Conservation (phyloP, 768 basidiomycete species). For the Suillus weaverae region DNA sequence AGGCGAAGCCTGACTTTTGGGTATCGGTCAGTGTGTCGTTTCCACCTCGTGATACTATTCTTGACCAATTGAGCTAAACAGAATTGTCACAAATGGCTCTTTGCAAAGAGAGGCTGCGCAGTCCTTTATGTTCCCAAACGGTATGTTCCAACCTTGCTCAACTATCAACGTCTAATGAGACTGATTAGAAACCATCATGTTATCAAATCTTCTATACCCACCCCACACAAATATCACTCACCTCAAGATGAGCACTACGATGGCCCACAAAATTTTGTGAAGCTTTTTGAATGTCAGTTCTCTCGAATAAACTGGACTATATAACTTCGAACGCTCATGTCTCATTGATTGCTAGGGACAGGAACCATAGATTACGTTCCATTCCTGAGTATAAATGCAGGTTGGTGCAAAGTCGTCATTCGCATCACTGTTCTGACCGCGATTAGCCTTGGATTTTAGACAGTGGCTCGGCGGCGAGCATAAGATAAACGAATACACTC, state of each 20-base stretch:
- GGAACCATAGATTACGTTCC: conserved; percentile 60
- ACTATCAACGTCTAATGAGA: neutral
- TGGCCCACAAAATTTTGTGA: conserved; percentile 41
- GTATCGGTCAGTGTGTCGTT: conserved; percentile 52
- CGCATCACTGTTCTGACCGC: conserved; percentile 6
- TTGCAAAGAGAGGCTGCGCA: conserved; percentile 64
- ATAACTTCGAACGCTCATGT: neutral
- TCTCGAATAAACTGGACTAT: neutral
- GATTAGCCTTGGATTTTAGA: conserved; percentile 69
- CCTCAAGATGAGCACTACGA: conserved; percentile 38
- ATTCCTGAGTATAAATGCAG: conserved; percentile 53
- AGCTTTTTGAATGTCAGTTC: conserved; percentile 45
- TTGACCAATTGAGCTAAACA: conserved; percentile 23
- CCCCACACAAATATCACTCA: conserved; percentile 51
- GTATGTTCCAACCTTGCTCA: conserved; percentile 25
- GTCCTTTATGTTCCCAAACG: conserved; percentile 73
- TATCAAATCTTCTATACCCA: conserved; percentile 61
- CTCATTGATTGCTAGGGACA: conserved; percentile 46
- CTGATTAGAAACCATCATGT: conserved; percentile 59
- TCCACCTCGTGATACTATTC: neutral
- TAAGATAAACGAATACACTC: conserved; percentile 70
- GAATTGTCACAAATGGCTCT: conserved; percentile 90
- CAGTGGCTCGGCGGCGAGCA: conserved; percentile 73
- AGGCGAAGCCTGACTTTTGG: conserved; percentile 72
- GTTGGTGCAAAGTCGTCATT: conserved; percentile 31